Conservation (phyloP, 2,329 filamentous ascomycete species). For the Fusarium sacchari region DNA sequence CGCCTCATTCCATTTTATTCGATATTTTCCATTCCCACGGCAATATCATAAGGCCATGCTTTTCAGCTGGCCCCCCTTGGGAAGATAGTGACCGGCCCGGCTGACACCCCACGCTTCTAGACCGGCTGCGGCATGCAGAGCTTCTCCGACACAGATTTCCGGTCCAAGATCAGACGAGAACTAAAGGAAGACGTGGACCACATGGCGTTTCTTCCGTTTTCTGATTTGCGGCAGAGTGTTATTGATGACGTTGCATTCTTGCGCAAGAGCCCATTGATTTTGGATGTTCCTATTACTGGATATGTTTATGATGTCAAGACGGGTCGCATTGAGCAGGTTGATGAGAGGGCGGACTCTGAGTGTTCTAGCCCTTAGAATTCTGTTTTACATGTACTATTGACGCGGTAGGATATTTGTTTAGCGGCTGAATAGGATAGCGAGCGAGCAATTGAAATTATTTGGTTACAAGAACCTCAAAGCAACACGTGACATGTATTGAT, state of each 20-base stretch:
- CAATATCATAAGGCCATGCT: not conserved
- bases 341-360: slow-evolving; percentile 18
- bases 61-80: not conserved
- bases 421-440: not conserved
- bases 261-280: slow-evolving; percentile 66
- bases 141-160: slow-evolving; percentile 69
- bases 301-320: slow-evolving; percentile 85
- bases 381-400: not conserved
- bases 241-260: slow-evolving; percentile 73
- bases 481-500: too few relatives aligned
- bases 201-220: slow-evolving; percentile 74
- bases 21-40: not conserved
- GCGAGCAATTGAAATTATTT: not conserved
- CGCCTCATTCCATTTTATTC: not conserved
- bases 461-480: too few relatives aligned
- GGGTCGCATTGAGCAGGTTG: slow-evolving; percentile 60
- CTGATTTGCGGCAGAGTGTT: slow-evolving; percentile 71
- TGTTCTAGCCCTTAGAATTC: slow-evolving; percentile 14
- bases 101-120: slow-evolving; percentile 39
- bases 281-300: slow-evolving; percentile 72
- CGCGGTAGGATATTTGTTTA: not conserved
- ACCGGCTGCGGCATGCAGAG: slow-evolving; percentile 70
- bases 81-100: slow-evolving; percentile 30
- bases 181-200: slow-evolving; percentile 61
- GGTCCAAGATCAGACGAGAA: slow-evolving; percentile 66